A percentile compares a stretch with the other conserved stretches of the same genome.
Conservation (phyloP, 768 basidiomycete genomes). For the Russula earlei region DNA sequence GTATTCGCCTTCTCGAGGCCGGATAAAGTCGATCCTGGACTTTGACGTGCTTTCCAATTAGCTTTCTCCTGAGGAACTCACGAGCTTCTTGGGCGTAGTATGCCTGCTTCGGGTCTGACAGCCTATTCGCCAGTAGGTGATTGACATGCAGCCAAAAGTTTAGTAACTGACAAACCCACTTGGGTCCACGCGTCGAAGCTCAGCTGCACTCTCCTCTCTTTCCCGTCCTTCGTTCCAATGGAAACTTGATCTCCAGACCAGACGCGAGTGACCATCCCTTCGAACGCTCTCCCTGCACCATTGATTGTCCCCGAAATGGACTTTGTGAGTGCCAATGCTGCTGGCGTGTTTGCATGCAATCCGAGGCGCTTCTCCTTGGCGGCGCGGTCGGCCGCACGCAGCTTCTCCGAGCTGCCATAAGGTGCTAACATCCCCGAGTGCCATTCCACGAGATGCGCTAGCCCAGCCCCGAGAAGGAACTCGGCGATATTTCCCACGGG, state of each 20-base stretch:
- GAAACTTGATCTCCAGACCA: slow-evolving; percentile 93
- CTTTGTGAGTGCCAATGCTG: slow-evolving; percentile 40
- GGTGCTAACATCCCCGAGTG: slow-evolving; percentile 90
- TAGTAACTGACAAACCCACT: slow-evolving; percentile 36
- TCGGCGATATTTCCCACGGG: slow-evolving; percentile 94
- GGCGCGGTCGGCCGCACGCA: slow-evolving; percentile 72
- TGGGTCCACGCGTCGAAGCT: slow-evolving; percentile 83
- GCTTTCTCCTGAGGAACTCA: slow-evolving; percentile 84
- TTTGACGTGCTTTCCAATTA: slow-evolving; percentile 84
- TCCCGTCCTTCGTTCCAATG: slow-evolving; percentile 63
- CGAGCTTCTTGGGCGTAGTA: slow-evolving; percentile 87
- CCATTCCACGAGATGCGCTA: slow-evolving; percentile 94
- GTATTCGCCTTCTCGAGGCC: slow-evolving; percentile 86
- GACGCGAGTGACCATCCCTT: slow-evolving; percentile 73
- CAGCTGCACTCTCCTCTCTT: slow-evolving; percentile 77
- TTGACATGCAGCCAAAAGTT: background rate
- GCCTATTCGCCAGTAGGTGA: slow-evolving; percentile 33
- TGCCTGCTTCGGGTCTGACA: slow-evolving; percentile 78
- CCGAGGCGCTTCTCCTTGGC: slow-evolving; percentile 69
- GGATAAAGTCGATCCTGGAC: slow-evolving; percentile 83
- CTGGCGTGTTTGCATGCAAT: slow-evolving; percentile 54
- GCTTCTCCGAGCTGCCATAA: slow-evolving; percentile 76
- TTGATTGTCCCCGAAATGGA: slow-evolving; percentile 30
- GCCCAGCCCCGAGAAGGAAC: slow-evolving; percentile 70
- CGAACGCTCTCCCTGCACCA: slow-evolving; percentile 49